Base-by-base conservation (phyloP, 2,329 filamentous ascomycete species). In the Clonostachys solani region DNA sequence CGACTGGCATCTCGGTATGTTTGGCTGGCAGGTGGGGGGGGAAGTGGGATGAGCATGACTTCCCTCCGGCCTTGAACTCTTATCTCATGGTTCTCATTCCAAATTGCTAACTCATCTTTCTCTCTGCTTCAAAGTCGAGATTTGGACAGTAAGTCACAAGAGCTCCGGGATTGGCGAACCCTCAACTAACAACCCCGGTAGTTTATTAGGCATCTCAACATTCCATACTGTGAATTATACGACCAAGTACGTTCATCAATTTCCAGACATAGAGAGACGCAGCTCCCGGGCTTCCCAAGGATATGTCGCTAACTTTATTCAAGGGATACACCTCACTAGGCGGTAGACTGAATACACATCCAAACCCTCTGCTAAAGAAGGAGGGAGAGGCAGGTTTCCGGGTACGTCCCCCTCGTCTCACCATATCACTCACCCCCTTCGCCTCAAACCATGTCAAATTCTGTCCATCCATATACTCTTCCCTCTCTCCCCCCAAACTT, bases 301-400 rank as follows among this genome's bases (percentile, higher is more conserved):
- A 12, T 15, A 16, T 34, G 3, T 44, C 34, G 43, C 2, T 60
- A n/a, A 40, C 13, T n/a, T 19, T 29, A 23, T n/a, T 12, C 15
- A 17, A 63, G 54, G 92, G 92, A 10, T 96, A 94, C 67, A 96
- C 94, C 4, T 92, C 87, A 53, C 74, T 99, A n/a, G 94, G 94
- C 17, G 92, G 94, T 4, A 90, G 83, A 19, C 84, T 83, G 47
- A 90, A 99, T 67, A 99, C 94, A 3, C 80, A 87, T 53, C 92
- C 90, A 0, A 99, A 99, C 61, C 94, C 94, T 10, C 42, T 42
- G 12, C 12, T 49, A 33, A 49, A 49, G 38, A 45, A 45, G 35
- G 43, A 49, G 12, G 37, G 35, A 38, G 15, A n/a, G 15, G 36
- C 15, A n/a, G 36, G 17, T 38, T 29, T 29, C 23, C 23, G 23